Conservation (phyloP, 2,329 filamentous ascomycete genomes). For the Blastomyces silverae region DNA sequence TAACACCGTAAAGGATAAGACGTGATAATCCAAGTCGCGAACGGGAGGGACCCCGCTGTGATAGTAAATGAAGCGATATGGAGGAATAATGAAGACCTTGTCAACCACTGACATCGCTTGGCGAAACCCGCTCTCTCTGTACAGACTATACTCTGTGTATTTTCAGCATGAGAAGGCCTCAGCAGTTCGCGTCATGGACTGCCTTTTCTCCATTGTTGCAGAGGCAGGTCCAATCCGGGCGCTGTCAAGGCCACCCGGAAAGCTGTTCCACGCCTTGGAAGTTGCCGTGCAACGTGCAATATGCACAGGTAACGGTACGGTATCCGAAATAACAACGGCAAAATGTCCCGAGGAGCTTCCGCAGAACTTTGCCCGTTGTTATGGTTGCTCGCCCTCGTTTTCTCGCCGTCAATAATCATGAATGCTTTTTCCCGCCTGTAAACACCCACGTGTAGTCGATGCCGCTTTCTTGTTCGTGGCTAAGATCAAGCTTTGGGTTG, state of each 20-base stretch:
- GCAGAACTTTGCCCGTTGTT: not conserved
- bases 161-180: not conserved
- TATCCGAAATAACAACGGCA: not conserved
- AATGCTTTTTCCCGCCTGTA: not conserved
- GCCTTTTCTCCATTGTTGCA: not conserved
- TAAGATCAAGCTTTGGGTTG: not conserved
- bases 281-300: not conserved
- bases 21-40: not conserved
- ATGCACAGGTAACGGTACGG: not conserved
- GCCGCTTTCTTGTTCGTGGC: slow-evolving; percentile 9
- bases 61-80: not conserved
- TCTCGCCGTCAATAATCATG: not conserved
- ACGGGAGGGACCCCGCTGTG: not conserved
- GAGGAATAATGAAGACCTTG: not conserved
- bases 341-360: not conserved
- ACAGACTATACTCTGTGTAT: not conserved
- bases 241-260: not conserved
- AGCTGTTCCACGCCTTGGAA: no score
- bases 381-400: not conserved
- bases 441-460: slow-evolving; percentile 11
- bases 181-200: not conserved
- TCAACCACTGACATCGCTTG: not conserved
- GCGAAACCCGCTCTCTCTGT: not conserved
- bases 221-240: not conserved
- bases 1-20: not conserved